These are phyloP conservation scores for Fomitopsis palustris DNA, from an alignment of 1,284 basidiomycete genomes.

Conservation along the genomic window DNA sequence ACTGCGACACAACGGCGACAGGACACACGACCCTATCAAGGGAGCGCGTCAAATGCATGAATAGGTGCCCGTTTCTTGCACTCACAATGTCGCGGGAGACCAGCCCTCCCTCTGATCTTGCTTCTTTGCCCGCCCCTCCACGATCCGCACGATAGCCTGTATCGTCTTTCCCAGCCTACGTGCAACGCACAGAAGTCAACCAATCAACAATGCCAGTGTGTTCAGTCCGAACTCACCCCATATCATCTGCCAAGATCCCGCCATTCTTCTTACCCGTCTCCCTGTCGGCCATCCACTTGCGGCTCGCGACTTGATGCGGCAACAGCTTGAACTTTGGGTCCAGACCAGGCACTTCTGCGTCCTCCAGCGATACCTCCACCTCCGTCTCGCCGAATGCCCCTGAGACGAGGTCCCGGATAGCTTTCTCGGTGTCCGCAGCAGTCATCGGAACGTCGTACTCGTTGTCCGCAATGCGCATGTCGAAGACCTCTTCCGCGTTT, in stretches of 20 bases:
- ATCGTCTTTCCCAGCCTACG: conserved; percentile 85
- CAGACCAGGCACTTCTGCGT: conserved; percentile 73
- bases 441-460: conserved; percentile 37
- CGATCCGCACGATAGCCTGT: conserved; percentile 84
- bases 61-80: conserved; percentile 10
- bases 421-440: conserved; percentile 59
- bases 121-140: conserved; percentile 68
- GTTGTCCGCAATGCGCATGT: conserved; percentile 28
- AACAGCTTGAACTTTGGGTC: conserved; percentile 65
- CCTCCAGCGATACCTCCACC: conserved; percentile 53
- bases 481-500: conserved; percentile 25
- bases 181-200: background rate
- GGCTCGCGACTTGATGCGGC: conserved; percentile 85
- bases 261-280: conserved; percentile 79
- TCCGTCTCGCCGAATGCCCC: conserved; percentile 34
- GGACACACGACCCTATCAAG: conserved; percentile 72
- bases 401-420: conserved; percentile 55
- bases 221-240: conserved; percentile 55
- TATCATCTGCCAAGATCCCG: conserved; percentile 92
- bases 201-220: background rate
- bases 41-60: conserved; percentile 4
- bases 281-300: conserved; percentile 85
- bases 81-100: conserved; percentile 71
- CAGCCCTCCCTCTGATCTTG: conserved; percentile 73
- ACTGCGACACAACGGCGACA: conserved; percentile 85